Evolutionary conservation across 257 asterid species (phyloP).

Genomic region (Plantago major): DNA sequence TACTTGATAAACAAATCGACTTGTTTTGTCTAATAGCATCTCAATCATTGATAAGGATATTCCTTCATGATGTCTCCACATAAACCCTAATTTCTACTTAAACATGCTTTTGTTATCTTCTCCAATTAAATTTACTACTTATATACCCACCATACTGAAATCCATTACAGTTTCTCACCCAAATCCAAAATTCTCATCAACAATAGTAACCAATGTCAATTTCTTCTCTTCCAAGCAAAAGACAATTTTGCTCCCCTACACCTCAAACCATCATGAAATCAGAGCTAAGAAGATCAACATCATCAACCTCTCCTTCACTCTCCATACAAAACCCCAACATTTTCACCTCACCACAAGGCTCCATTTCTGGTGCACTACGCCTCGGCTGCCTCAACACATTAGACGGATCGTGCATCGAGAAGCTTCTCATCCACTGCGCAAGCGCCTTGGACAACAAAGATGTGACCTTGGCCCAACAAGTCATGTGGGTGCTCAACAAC

Average conservation of each 20-base stretch:
- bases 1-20: not conserved
- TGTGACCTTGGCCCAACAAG: slow-evolving; percentile 78
- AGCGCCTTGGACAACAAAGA: slow-evolving; percentile 64
- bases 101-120: slow-evolving; percentile 3
- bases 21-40: slow-evolving; percentile 6
- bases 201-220: slow-evolving; percentile 4
- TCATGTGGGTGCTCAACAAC: slow-evolving; percentile 89
- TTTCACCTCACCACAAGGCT: slow-evolving; percentile 30
- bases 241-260: not conserved
- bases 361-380: slow-evolving; percentile 43
- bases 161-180: not conserved
- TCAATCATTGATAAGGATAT: slow-evolving; percentile 16
- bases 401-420: slow-evolving; percentile 79
- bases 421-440: slow-evolving; percentile 68
- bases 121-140: not conserved
- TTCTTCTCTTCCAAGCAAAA: slow-evolving; percentile 4
- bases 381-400: slow-evolving; percentile 47
- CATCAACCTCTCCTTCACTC: slow-evolving; percentile 28
- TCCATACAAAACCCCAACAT: slow-evolving; percentile 36
- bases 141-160: not conserved
- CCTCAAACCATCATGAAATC: slow-evolving; percentile 37
- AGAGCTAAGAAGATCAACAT: slow-evolving; percentile 32
- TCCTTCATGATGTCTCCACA: slow-evolving; percentile 20
- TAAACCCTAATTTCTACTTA: slow-evolving; percentile 20
- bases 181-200: not conserved